Conservation (phyloP, 1,284 basidiomycete genomes). For the Puccinia triticina region DNA sequence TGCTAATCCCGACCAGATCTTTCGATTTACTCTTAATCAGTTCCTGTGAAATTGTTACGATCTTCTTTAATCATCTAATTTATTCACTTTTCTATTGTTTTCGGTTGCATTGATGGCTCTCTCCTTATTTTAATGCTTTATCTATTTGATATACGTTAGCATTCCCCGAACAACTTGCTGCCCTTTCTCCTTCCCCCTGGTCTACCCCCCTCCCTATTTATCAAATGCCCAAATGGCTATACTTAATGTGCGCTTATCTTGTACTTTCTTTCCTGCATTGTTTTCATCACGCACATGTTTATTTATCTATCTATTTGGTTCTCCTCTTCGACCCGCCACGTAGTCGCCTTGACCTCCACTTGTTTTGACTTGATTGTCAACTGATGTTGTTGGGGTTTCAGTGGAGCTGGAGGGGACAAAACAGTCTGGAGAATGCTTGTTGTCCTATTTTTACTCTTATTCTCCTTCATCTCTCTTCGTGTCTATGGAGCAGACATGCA, state of each 20-base stretch:
- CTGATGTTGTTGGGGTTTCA: too few relatives aligned
- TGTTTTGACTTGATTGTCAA: too few relatives aligned
- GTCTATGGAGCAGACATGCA: too few relatives aligned
- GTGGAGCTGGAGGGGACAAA: too few relatives aligned
- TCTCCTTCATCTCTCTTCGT: not conserved
- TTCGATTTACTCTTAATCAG: not conserved
- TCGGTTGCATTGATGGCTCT: not conserved
- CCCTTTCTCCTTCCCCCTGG: not conserved
- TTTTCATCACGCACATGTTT: not conserved
- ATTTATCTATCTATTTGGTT: too few relatives aligned
- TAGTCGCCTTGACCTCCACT: too few relatives aligned
- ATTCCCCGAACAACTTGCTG: not conserved
- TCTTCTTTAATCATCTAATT: slow-evolving; percentile 2
- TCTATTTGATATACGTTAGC: slow-evolving; percentile 2
- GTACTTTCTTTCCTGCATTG: not conserved
- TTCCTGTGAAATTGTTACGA: not conserved
- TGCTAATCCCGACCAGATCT: slow-evolving; percentile 4
- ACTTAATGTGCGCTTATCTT: too few relatives aligned
- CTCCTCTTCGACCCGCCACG: too few relatives aligned
- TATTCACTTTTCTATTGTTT: not conserved
- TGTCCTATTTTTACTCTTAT: too few relatives aligned
- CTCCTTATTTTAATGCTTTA: not conserved
- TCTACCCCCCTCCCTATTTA: too few relatives aligned
- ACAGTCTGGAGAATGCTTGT: too few relatives aligned
- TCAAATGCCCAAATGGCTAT: not conserved